Evolutionary conservation across 192 early-diverging fungal genomes (phyloP).

Genomic region (Backusella morwellensis): DNA sequence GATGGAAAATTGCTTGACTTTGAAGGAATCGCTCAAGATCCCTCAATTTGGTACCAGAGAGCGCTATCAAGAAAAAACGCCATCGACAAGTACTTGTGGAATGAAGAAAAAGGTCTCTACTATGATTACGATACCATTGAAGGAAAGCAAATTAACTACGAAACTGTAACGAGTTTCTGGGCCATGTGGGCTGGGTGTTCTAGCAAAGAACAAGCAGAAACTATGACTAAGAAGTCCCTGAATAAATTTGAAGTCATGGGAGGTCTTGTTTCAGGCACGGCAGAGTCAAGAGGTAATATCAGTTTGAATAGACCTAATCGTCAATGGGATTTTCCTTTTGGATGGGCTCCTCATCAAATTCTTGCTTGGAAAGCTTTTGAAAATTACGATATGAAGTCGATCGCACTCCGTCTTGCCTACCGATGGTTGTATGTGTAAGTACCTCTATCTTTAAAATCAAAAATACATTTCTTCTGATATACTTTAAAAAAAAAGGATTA

Average conservation of each 20-base stretch:
- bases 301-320: slow-evolving; percentile 83
- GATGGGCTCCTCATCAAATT: slow-evolving; percentile 96
- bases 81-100: slow-evolving; percentile 87
- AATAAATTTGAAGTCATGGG: slow-evolving; percentile 88
- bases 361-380: slow-evolving; percentile 90
- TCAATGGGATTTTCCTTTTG: slow-evolving; percentile 63
- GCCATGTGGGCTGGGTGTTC: slow-evolving; percentile 90
- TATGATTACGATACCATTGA: slow-evolving; percentile 89
- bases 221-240: slow-evolving; percentile 64
- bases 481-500: slow-evolving; percentile 50
- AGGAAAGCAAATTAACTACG: slow-evolving; percentile 68
- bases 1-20: slow-evolving; percentile 43
- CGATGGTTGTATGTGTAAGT: slow-evolving; percentile 89
- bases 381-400: slow-evolving; percentile 74
- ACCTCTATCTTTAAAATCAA: not conserved
- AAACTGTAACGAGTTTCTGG: slow-evolving; percentile 88
- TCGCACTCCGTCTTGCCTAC: slow-evolving; percentile 82
- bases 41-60: slow-evolving; percentile 62
- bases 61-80: slow-evolving; percentile 55
- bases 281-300: slow-evolving; percentile 81
- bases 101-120: slow-evolving; percentile 71
- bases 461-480: not conserved
- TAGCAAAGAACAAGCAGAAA: slow-evolving; percentile 69
- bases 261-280: slow-evolving; percentile 91
- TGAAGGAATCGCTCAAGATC: slow-evolving; percentile 38